A percentile compares a stretch with the other conserved stretches of the same genome.
Conservation (phyloP, 306 rosid species). For the Nissolia schottii region DNA sequence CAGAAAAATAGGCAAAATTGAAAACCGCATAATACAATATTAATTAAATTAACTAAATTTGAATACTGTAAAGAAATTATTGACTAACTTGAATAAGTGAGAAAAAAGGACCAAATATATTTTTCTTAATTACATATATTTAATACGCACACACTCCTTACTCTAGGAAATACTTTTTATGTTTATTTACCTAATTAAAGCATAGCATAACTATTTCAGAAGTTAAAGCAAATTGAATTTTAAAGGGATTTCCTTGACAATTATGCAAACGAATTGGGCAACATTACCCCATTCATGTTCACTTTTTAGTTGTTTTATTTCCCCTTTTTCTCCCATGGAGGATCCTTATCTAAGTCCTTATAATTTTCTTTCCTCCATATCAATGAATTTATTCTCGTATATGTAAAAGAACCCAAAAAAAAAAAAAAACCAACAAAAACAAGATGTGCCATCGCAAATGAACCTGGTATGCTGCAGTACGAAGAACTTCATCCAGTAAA, state of each 20-base stretch:
- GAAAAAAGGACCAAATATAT: not conserved
- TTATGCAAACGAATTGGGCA: not conserved
- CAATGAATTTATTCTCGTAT: constrained; percentile 2
- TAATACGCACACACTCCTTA: not conserved
- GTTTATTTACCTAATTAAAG: not conserved
- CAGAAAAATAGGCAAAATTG: not conserved
- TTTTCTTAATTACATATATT: constrained; percentile 2
- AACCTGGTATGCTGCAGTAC: constrained; percentile 90
- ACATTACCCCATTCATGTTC: not conserved
- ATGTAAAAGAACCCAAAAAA: too few relatives aligned
- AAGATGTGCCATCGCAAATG: constrained; percentile 1
- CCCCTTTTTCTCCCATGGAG: not conserved
- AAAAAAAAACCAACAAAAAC: not conserved
- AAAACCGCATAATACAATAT: not conserved
- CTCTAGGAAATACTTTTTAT: not conserved
- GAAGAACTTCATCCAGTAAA: constrained; percentile 74
- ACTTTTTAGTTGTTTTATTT: not conserved
- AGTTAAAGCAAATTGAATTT: constrained; percentile 9
- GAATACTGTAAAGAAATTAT: not conserved
- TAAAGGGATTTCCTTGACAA: not conserved
- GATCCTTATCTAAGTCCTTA: not conserved
- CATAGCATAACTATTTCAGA: not conserved
- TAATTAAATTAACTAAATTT: not conserved
- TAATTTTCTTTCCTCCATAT: not conserved
- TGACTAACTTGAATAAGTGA: not conserved